These are phyloP conservation scores for Pluteus cervinus DNA, from an alignment of 768 basidiomycete genomes.

Conservation along the genomic window DNA sequence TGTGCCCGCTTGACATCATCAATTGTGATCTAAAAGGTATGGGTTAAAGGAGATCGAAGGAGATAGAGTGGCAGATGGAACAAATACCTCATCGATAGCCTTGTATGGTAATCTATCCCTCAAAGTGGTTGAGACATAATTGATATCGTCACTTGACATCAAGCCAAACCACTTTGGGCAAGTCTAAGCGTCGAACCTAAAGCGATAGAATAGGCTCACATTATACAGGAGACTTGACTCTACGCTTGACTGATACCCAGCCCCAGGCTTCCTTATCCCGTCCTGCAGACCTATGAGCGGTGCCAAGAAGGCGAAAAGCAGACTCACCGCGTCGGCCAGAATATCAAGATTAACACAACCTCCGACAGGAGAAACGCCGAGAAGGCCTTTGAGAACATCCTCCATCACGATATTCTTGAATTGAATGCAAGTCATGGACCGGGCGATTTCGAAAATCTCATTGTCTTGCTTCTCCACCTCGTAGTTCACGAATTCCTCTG, in stretches of 20 bases:
- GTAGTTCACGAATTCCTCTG: conserved; percentile 4
- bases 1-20: background rate
- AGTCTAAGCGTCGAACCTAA: no score
- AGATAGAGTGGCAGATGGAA: no score
- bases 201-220: conserved; percentile 1
- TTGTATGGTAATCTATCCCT: no score
- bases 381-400: conserved; percentile 20
- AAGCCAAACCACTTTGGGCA: no score
- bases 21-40: background rate
- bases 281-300: conserved; percentile 4
- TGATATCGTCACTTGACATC: no score
- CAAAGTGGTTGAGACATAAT: no score
- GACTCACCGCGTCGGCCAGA: conserved; percentile 6
- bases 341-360: conserved; percentile 11
- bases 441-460: conserved; percentile 19
- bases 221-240: conserved; percentile 13
- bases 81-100: no score
- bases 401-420: conserved; percentile 19
- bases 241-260: conserved; percentile 11
- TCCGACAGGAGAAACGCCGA: conserved; percentile 15
- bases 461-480: conserved; percentile 15
- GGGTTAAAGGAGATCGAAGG: conserved; percentile 1
- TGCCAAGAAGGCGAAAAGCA: background rate
- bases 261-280: conserved; percentile 8
- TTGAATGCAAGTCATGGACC: conserved; percentile 17